Percentiles rank a stretch among this genome's conserved stretches.
Evolutionary conservation across 768 basidiomycete genomes (phyloP).

Genomic region (Boletellus ananas): DNA sequence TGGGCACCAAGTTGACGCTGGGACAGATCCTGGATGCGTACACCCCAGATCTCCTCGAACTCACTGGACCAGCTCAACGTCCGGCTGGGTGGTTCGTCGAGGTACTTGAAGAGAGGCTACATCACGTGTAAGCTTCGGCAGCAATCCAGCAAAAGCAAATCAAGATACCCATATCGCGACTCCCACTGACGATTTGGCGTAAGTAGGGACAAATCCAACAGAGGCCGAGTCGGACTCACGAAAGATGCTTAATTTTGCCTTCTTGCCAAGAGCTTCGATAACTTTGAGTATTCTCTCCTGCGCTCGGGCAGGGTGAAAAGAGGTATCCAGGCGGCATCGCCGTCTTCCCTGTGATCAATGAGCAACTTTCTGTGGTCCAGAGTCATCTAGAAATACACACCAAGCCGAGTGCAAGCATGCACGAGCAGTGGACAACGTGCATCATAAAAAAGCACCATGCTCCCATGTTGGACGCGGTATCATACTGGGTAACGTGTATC

Average conservation of each 20-base stretch:
- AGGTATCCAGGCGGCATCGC: constrained; percentile 28
- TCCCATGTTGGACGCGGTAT: constrained; percentile 72
- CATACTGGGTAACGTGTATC: constrained; percentile 72
- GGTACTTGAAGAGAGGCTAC: constrained; percentile 68
- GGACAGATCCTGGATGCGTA: constrained; percentile 49
- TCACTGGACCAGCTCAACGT: constrained; percentile 56
- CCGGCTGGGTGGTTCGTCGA: constrained; percentile 47
- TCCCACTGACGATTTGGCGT: constrained; percentile 46
- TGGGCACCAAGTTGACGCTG: constrained; percentile 17
- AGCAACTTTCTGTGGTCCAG: not conserved
- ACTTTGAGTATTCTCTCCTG: constrained; percentile 39
- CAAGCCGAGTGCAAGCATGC: constrained; percentile 57
- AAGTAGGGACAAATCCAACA: constrained; percentile 19
- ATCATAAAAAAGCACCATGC: constrained; percentile 80
- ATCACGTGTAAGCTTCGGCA: constrained; percentile 11
- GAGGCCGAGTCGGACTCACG: constrained; percentile 38
- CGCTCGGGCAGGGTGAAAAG: constrained; percentile 31
- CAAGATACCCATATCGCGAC: constrained; percentile 55
- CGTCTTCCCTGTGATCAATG: constrained; percentile 26
- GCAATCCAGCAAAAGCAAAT: constrained; percentile 24
- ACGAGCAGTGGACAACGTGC: constrained; percentile 70
- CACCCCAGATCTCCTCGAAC: constrained; percentile 66
- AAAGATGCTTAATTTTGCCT: constrained; percentile 43
- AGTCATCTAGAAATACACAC: constrained; percentile 39
- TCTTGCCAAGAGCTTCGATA: constrained; percentile 37